These are phyloP conservation scores for Trichomonas tenax DNA, from an alignment of 208 protist species.

Conservation along the genomic window DNA sequence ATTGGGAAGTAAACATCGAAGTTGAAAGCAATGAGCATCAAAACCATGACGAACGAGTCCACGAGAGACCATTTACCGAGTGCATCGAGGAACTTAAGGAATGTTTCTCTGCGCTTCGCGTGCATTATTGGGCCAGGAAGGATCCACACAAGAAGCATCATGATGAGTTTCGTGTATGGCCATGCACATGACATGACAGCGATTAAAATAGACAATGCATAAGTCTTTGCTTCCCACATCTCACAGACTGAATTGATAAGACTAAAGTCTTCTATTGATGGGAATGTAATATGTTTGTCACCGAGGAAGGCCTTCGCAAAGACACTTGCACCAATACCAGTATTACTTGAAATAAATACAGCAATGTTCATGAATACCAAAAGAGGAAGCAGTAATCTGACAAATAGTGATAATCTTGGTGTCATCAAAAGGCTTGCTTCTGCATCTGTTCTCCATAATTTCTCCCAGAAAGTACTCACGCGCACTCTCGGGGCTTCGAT, in stretches of 20 bases:
- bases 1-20: constrained; percentile 37
- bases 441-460: not conserved
- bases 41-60: constrained; percentile 66
- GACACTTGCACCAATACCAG: constrained; percentile 42
- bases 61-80: constrained; percentile 74
- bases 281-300: constrained; percentile 23
- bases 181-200: constrained; percentile 71
- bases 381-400: not conserved
- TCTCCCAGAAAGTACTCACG: not conserved
- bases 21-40: constrained; percentile 66
- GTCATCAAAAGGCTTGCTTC: not conserved
- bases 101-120: constrained; percentile 37
- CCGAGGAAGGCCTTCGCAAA: constrained; percentile 31
- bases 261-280: constrained; percentile 56
- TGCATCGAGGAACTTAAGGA: constrained; percentile 58
- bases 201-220: constrained; percentile 59
- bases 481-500: not conserved
- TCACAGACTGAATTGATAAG: constrained; percentile 57
- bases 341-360: constrained; percentile 49
- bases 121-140: constrained; percentile 48
- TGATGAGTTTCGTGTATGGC: constrained; percentile 73
- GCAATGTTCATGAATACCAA: constrained; percentile 34
- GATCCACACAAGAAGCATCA: constrained; percentile 50
- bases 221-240: constrained; percentile 60
- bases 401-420: not conserved